Evolutionary conservation across 768 basidiomycete species (phyloP), one percentile per base, ranked within the genome.

Genomic region (Termitomyces sp.): DNA sequence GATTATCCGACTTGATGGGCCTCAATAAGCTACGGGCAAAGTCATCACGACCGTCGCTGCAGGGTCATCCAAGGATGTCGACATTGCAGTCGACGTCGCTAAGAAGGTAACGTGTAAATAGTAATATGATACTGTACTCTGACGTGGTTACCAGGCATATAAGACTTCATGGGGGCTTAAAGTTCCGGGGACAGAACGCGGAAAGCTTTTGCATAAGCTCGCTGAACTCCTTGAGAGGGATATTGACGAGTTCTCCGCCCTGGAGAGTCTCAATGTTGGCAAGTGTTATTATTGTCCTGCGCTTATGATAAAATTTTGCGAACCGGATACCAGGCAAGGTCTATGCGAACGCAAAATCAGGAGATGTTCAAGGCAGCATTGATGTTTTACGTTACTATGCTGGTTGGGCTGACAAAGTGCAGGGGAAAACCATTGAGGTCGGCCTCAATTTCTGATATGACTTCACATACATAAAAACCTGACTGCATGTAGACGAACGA

Each of bases 391-490:
- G 82, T 37, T 95, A 93, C 74, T 95, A 88, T 66, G 90, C 85
- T 49, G 93, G 93, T 31, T 89, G 89, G 85, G 89, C 91, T 31
- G 93, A 93, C 76, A 95, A 94, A 75, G 71, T 87, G 56, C 75
- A 78, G 3, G 90, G 88, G 12, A 82, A 89, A 69, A 83, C 82
- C 9, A 83, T 91, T 67, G 89, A 92, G 65, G 70, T 70, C 27
- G 20, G 8, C 8, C 41, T 42, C 7, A 39, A 31, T 16, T 6
- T 24, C 2, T 11, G 20, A 37, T 24, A 7, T 4, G 16, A n/a
- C 20, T 27, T 39, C 6, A 4, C 13, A 22, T 18, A 5, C 12
- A 12, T 6, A 24, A 4, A n/a, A 22, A 12, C 18, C 47, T 48
- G 16, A 39, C 22, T n/a, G 15, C 30, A 18, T 20, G 1, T 57